phyloP scores from a whole-genome alignment of 2,329 filamentous ascomycete genomes.

The Mariannaea sp. region DNA sequence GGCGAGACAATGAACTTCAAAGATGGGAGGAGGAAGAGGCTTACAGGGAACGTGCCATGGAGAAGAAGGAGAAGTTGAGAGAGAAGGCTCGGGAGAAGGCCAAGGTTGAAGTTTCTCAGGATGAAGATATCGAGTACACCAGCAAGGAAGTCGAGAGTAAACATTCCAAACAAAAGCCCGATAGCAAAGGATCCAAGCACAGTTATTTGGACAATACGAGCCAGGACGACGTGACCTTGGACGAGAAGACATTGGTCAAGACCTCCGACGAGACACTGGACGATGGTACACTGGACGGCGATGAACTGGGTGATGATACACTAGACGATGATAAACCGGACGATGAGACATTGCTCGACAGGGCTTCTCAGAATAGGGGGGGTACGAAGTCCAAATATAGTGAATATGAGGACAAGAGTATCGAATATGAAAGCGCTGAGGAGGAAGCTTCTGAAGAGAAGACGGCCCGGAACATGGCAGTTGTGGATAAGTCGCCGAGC shows the following conservation, averaged over 20 bases:
- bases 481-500: background rate
- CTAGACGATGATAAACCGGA: background rate
- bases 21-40: constrained; percentile 52
- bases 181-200: no score
- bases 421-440: background rate
- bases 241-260: no score
- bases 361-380: no score
- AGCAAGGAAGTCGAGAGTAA: background rate
- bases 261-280: no score
- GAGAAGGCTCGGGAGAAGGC: constrained; percentile 5
- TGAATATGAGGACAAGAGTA: background rate
- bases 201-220: no score
- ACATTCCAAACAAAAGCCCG: background rate
- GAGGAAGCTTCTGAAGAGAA: background rate
- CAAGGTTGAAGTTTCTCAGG: background rate
- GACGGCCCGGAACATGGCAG: background rate
- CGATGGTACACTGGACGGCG: no score
- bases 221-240: no score
- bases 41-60: constrained; percentile 34
- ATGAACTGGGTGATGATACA: no score
- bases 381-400: background rate
- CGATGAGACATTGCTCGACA: no score
- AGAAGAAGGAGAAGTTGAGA: constrained; percentile 5
- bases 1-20: constrained; percentile 49
- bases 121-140: background rate